Evolutionary conservation across 1,284 basidiomycete species (phyloP).

Genomic region (Somion occarium): DNA sequence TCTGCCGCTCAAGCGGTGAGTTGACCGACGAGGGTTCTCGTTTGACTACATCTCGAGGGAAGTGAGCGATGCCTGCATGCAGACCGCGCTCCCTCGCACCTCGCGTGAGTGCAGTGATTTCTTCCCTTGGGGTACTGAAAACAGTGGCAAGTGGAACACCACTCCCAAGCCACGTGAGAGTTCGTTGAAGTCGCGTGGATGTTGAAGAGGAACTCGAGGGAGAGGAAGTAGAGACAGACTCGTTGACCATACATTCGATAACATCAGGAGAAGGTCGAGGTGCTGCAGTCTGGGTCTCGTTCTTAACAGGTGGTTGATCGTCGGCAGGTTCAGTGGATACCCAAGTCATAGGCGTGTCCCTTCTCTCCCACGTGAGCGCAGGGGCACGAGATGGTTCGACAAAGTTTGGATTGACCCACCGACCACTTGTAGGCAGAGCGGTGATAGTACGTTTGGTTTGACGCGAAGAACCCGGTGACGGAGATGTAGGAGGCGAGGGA

Average conservation of each 20-base stretch:
- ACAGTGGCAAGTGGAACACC: conserved; percentile 22
- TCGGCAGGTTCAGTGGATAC: conserved; percentile 24
- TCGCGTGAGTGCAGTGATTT: conserved; percentile 19
- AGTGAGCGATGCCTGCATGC: conserved; percentile 18
- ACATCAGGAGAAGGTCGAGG: neutral
- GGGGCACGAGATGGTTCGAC: conserved; percentile 11
- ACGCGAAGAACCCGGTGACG: neutral
- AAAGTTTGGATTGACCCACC: conserved; percentile 25
- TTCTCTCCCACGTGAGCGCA: conserved; percentile 6
- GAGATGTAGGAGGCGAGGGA: neutral
- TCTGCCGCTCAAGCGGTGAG: conserved; percentile 1
- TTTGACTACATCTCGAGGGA: conserved; percentile 15
- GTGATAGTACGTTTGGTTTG: neutral
- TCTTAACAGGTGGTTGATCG: conserved; percentile 12
- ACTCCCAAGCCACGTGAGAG: conserved; percentile 14
- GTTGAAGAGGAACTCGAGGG: conserved; percentile 76
- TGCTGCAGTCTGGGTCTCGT: neutral
- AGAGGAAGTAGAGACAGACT: conserved; percentile 26
- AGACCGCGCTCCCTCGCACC: conserved; percentile 21
- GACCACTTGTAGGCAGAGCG: neutral
- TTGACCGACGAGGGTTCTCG: neutral
- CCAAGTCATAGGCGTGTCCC: conserved; percentile 17
- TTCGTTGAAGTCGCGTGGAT: conserved; percentile 13
- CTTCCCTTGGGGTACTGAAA: conserved; percentile 21
- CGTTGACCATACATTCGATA: neutral